Evolutionary conservation across 1,284 basidiomycete genomes (phyloP), one percentile per base, ranked within the genome.

Genomic region (Amylostereum areolatum): DNA sequence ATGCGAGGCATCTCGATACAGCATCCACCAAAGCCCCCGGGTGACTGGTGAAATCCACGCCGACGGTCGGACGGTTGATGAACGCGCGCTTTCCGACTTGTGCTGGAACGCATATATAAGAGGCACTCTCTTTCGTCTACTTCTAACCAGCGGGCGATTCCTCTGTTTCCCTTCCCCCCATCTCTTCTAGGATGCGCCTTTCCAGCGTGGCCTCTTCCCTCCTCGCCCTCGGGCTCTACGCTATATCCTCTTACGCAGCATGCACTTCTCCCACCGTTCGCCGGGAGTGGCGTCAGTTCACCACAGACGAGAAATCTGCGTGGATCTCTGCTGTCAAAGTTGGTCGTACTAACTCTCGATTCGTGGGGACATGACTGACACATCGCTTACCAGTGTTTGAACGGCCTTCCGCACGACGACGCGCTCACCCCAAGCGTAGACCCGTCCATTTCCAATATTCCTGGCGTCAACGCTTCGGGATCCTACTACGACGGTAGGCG

Each of bases 401-500:
- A 62, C 0, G 55, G 55, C n/a, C 45, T 67, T 2, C 68, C 68
- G 1, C 66, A 67, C 37, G 57, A 58, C 32, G 45, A 52, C 24
- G 51, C 46, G 6, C 53, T 69, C 27, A 43, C 58, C 1, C 63
- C 66, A 0, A 50, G 52, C 2, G 63, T 68, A 5, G 46, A 60
- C 32, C 59, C 58, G 9, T 57, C 59, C 1, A 44, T 58, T 8
- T 63, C 62, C 2, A 53, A 59, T 34, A 67, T 67, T 18, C 60
- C 56, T 0, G 55, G 63, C 0, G 50, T 67, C 43, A 68, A 70
- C 45, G 47, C 55, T 1, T 65, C 63, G 4, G 54, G 64, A 5
- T 67, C 67, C 7, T 67, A 63, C 47, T 70, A 65, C 51, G 68
- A 69, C 37, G 47, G 42, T 49, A 9, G 9, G 43, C 9, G n/a